Evolutionary conservation across 2,329 filamentous ascomycete species (phyloP), one percentile per base, ranked within the genome.

Genomic region (Fusarium gaditjirri): DNA sequence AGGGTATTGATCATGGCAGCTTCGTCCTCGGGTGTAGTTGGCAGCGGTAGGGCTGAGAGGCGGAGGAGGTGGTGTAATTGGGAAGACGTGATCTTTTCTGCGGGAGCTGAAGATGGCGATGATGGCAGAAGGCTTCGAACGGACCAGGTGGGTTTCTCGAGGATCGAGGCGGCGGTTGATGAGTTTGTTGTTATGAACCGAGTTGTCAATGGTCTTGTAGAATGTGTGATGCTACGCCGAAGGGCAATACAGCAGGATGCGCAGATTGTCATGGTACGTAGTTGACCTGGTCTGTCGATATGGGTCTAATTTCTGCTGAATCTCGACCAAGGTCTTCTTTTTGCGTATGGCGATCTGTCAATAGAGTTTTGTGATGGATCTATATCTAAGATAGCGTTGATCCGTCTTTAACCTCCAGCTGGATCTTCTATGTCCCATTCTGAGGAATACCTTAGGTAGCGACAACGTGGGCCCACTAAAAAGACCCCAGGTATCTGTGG

Each of bases 51-150:
- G 19, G 95, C 95, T 8, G 95, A 97, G 42, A 98, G 91, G 23
- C 93, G 93, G 39, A 98, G 91, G 14, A 98, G 90, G 80, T 98
- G 95, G 75, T 89, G 90, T 0, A 98, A 88, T 80, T 94, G 91
- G 47, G 89, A 79, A 2, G 90, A 84, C 0, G 92, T 90, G 69
- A 97, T 87, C 62, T 81, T 81, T 54, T 85, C 78, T 76, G 75
- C 23, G 47, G 80, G 39, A 39, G 71, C 46, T 60, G 80, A 61
- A 58, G 80, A 50, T 56, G 76, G 41, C 23, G 78, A 68, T 66
- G 79, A 42, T 17, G 92, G 89, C 1, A 96, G 85, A 9, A 97
- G 89, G 13, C 92, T 91, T 38, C 89, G 85, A 73, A 97, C 91
- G 49, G 95, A 97, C 95, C 95, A 98, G 53, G 89, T 92, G 27